Conservation (phyloP, 2,329 filamentous ascomycete genomes). For the Corniculantispora saksenae region DNA sequence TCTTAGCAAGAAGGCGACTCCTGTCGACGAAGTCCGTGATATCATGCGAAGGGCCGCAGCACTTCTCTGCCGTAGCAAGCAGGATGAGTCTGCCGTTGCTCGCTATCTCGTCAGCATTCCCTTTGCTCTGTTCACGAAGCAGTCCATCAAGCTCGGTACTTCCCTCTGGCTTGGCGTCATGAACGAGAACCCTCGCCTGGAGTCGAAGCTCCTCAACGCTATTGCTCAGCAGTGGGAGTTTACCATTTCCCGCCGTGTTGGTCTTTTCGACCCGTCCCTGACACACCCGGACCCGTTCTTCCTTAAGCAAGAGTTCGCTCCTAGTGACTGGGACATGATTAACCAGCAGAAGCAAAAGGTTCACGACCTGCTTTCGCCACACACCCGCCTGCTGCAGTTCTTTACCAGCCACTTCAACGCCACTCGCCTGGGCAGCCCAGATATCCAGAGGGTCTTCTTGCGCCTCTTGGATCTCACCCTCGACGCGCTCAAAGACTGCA, state of each 20-base stretch:
- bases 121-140: slow-evolving; percentile 89
- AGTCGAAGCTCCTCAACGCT: slow-evolving; percentile 81
- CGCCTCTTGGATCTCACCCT: slow-evolving; percentile 80
- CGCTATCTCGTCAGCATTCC: slow-evolving; percentile 90
- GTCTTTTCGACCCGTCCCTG: slow-evolving; percentile 76
- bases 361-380: slow-evolving; percentile 82
- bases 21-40: slow-evolving; percentile 75
- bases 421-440: slow-evolving; percentile 78
- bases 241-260: slow-evolving; percentile 74
- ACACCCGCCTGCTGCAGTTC: slow-evolving; percentile 83
- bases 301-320: slow-evolving; percentile 86
- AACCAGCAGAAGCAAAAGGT: slow-evolving; percentile 75
- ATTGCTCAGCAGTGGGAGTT: slow-evolving; percentile 90
- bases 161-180: slow-evolving; percentile 97
- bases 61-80: slow-evolving; percentile 75
- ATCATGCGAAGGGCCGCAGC: slow-evolving; percentile 83
- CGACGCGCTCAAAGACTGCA: slow-evolving; percentile 68
- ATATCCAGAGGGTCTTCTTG: slow-evolving; percentile 79
- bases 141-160: slow-evolving; percentile 92
- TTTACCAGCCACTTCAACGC: slow-evolving; percentile 94
- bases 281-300: slow-evolving; percentile 86
- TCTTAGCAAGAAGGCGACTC: slow-evolving; percentile 66
- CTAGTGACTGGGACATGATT: slow-evolving; percentile 77
- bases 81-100: slow-evolving; percentile 75
- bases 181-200: slow-evolving; percentile 89